phyloP scores from a whole-genome alignment of 305 asterid genomes.

The Plantago rigida region DNA sequence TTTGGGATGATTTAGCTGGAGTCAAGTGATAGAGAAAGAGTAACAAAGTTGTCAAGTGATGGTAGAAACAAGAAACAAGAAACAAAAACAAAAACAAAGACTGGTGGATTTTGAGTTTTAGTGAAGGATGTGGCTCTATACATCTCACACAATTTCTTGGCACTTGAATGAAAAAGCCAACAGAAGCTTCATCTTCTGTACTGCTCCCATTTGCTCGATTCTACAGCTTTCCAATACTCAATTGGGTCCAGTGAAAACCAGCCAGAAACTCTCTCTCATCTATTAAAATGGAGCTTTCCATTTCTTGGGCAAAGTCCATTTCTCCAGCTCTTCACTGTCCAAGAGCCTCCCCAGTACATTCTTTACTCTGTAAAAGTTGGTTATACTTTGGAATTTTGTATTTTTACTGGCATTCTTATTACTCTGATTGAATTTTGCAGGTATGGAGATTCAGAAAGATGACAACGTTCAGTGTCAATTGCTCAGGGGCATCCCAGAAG shows the following conservation, averaged over 20 bases:
- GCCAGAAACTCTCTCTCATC: slow-evolving; percentile 4
- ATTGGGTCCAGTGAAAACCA: neutral
- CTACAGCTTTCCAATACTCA: neutral
- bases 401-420: slow-evolving; percentile 3
- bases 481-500: slow-evolving; percentile 29
- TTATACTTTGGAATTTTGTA: neutral
- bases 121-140: slow-evolving; percentile 34
- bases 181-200: neutral
- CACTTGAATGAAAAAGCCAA: neutral
- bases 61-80: too few species aligned
- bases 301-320: slow-evolving; percentile 36
- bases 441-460: slow-evolving; percentile 30
- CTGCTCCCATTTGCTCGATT: neutral
- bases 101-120: slow-evolving; percentile 1
- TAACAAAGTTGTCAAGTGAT: too few species aligned
- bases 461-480: slow-evolving; percentile 27
- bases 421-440: slow-evolving; percentile 26
- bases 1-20: too few species aligned
- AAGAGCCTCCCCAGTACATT: slow-evolving; percentile 14
- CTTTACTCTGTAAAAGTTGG: neutral
- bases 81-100: too few species aligned
- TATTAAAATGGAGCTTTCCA: slow-evolving; percentile 37
- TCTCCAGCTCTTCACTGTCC: slow-evolving; percentile 28
- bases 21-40: too few species aligned
- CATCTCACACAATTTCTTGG: slow-evolving; percentile 24